Evolutionary conservation across 805 yeast genomes (phyloP), one percentile per base, ranked within the genome.

Genomic region (Grigorovia humatica): DNA sequence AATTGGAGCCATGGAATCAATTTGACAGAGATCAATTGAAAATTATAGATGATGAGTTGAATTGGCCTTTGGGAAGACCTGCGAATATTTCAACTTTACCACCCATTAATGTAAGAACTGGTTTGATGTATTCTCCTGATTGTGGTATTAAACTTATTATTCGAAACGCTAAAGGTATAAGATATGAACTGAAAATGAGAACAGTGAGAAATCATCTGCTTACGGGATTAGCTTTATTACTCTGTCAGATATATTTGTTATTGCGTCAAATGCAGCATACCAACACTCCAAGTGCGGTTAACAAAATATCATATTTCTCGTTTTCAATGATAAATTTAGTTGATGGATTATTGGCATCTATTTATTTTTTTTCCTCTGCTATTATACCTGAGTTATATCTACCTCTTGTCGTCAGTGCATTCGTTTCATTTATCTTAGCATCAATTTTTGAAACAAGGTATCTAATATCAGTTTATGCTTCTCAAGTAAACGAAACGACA

Each of bases 61-160:
- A 57, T 11, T 71, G 76, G 55, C 97, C 96, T 1, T 62, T 77
- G n/a, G 97, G 97, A 0, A 71, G 85, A 54, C 96, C 96, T 1
- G 75, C 82, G 15, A 74, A 76, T 17, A 57, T 70, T 27, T 57
- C 67, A 12, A 53, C 61, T 1, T 62, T 83, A 5, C 96, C 96
- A 0, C 59, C 66, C 0, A 56, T 90, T 17, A 69, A 69, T 35
- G 59, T 90, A 9, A 64, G 75, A 1, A 67, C 75, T 11, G 88
- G 84, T 7, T 55, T 88, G 13, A 53, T 88, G 18, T 89, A 86
- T 61, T 88, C 96, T 0, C 97, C 97, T 0, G 96, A 90, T 63
- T 90, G 98, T 71, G 95, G 90, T 0, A 61, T 83, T 2, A 63
- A 77, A 2, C 54, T 87, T 4, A 64, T 68, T 6, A 44, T 77